A percentile compares a stretch with the other conserved stretches of the same genome.
Evolutionary conservation across 257 asterid species (phyloP).

Genomic region (Cynanchum wilfordii): DNA sequence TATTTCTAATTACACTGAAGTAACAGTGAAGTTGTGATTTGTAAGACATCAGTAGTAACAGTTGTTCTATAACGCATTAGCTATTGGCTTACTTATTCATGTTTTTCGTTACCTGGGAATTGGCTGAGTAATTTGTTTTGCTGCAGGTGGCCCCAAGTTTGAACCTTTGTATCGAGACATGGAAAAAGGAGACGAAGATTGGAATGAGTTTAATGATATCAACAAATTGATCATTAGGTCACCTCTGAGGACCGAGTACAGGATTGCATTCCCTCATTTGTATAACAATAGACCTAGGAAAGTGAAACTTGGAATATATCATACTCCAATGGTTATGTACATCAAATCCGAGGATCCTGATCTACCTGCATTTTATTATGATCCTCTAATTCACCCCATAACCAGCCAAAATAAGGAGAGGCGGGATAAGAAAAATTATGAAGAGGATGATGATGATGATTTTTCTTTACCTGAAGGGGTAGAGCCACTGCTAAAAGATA

Average conservation of each 20-base stretch:
- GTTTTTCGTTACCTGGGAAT: background rate
- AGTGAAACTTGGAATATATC: conserved; percentile 83
- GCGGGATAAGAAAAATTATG: conserved; percentile 60
- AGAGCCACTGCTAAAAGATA: conserved; percentile 60
- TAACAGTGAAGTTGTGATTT: background rate
- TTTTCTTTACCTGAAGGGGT: conserved; percentile 81
- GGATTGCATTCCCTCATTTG: conserved; percentile 94
- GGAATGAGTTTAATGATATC: conserved; percentile 98
- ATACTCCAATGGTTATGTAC: conserved; percentile 96
- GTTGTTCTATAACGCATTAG: background rate
- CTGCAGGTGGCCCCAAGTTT: conserved; percentile 96
- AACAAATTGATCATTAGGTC: conserved; percentile 95
- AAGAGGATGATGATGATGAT: conserved; percentile 89
- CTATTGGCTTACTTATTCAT: background rate
- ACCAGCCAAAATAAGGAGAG: conserved; percentile 69
- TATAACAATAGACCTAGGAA: conserved; percentile 94
- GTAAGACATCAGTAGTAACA: background rate
- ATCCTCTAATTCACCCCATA: conserved; percentile 93
- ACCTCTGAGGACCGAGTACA: conserved; percentile 96
- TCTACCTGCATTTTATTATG: conserved; percentile 93
- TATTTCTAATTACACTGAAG: background rate
- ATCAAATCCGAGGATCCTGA: conserved; percentile 99
- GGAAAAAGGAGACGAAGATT: conserved; percentile 99
- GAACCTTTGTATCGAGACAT: conserved; percentile 98
- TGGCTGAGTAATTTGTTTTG: conserved; percentile 11